Percentiles rank a stretch among this genome's conserved stretches.
Evolutionary conservation across 179 eudicot genomes (phyloP).

Genomic region (Corrigiola litoralis): DNA sequence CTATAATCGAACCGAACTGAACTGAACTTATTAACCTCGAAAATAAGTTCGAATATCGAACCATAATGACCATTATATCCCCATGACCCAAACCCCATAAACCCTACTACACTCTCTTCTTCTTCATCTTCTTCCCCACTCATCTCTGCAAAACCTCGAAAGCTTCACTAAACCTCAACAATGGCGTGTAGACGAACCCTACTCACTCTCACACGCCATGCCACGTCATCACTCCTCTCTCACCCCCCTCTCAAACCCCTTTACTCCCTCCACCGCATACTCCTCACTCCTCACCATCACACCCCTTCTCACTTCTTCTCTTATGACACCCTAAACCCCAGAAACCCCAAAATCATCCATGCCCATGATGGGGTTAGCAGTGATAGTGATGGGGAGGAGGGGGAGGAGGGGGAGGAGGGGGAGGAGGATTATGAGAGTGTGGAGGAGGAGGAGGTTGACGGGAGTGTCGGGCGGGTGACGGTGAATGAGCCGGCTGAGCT

Average conservation of each 20-base stretch:
- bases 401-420: background rate
- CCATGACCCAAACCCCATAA: background rate
- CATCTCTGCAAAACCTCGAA: background rate
- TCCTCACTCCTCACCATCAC: constrained; percentile 17
- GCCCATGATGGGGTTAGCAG: constrained; percentile 19
- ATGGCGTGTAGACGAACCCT: constrained; percentile 37
- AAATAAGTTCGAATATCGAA: too few relatives aligned
- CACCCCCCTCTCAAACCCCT: constrained; percentile 23
- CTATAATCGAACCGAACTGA: too few relatives aligned
- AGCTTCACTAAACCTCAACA: constrained; percentile 8
- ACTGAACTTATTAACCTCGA: too few relatives aligned
- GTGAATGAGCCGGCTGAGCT: constrained; percentile 22
- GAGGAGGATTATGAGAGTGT: constrained; percentile 34
- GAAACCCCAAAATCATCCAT: constrained; percentile 9
- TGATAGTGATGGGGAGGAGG: constrained; percentile 18
- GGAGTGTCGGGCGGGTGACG: constrained; percentile 17
- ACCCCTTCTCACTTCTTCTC: constrained; percentile 37
- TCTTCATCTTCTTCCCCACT: background rate
- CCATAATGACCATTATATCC: too few relatives aligned
- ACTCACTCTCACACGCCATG: constrained; percentile 28
- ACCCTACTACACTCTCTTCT: constrained; percentile 1
- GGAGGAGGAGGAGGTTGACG: constrained; percentile 34
- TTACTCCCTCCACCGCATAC: constrained; percentile 20
- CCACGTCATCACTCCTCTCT: constrained; percentile 3
- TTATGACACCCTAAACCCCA: constrained; percentile 21